Evolutionary conservation across 164 flowering plant genomes (phyloP).

Genomic region (Aristolochia contorta): DNA sequence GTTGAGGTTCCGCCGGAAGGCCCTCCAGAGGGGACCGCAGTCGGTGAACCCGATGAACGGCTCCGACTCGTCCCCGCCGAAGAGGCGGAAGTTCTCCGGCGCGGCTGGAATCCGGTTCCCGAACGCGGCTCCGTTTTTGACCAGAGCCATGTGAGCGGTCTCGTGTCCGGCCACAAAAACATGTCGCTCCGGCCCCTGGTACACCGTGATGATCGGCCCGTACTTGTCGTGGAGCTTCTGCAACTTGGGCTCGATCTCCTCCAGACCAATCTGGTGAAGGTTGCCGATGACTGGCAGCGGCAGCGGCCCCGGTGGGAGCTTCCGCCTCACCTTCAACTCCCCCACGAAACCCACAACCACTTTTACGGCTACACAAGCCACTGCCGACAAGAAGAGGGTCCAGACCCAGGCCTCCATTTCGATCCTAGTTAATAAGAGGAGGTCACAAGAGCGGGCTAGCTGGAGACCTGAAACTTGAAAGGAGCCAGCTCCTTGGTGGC

Average conservation of each 20-base stretch:
- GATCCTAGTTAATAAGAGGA: too few species aligned
- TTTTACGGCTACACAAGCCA: background rate
- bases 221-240: slow-evolving; percentile 17
- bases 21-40: slow-evolving; percentile 39
- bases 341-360: background rate
- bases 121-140: slow-evolving; percentile 33
- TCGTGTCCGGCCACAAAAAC: slow-evolving; percentile 24
- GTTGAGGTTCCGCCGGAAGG: slow-evolving; percentile 32
- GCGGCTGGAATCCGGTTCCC: slow-evolving; percentile 25
- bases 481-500: too few species aligned
- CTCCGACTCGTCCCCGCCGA: background rate
- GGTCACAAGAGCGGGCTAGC: too few species aligned
- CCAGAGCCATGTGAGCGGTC: slow-evolving; percentile 32
- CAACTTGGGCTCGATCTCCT: slow-evolving; percentile 19
- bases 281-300: slow-evolving; percentile 21
- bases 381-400: background rate
- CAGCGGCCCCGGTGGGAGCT: slow-evolving; percentile 41
- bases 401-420: background rate
- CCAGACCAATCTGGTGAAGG: slow-evolving; percentile 12
- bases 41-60: slow-evolving; percentile 19
- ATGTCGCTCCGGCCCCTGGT: slow-evolving; percentile 15
- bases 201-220: slow-evolving; percentile 40
- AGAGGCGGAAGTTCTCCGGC: slow-evolving; percentile 3
- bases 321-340: background rate
- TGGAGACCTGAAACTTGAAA: too few species aligned